A percentile compares a stretch with the other conserved stretches of the same genome.
Conservation (phyloP, 2,329 filamentous ascomycete genomes). For the Hymenoscyphus scutula region DNA sequence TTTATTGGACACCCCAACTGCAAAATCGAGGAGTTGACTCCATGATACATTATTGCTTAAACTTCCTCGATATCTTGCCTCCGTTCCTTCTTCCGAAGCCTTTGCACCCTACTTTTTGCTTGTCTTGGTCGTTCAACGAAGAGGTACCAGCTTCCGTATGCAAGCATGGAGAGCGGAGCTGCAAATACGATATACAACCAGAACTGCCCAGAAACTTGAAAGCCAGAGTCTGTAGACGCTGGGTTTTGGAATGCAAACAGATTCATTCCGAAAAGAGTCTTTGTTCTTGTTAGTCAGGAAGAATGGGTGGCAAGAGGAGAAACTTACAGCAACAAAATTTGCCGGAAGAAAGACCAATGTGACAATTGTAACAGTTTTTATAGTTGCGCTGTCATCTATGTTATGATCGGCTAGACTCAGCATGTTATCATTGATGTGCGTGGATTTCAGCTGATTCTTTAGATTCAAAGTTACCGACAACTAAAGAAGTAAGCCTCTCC, state of each 20-base stretch:
- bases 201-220: conserved; percentile 32
- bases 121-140: no score
- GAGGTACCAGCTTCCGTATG: no score
- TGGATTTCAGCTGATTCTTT: conserved; percentile 16
- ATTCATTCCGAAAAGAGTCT: conserved; percentile 37
- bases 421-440: conserved; percentile 20
- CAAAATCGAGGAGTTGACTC: no score
- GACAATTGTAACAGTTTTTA: conserved; percentile 34
- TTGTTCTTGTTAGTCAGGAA: not conserved
- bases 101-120: no score
- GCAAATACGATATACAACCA: conserved; percentile 36
- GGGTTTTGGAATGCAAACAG: conserved; percentile 32
- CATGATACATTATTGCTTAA: no score
- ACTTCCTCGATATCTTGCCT: no score
- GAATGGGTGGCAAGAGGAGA: not conserved
- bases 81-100: no score
- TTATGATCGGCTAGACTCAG: conserved; percentile 32
- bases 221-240: conserved; percentile 17
- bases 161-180: conserved; percentile 20
- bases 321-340: conserved; percentile 34
- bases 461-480: conserved; percentile 14
- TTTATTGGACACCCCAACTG: no score
- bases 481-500: conserved; percentile 3
- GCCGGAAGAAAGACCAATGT: conserved; percentile 36
- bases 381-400: conserved; percentile 32